These are phyloP conservation scores for Erythrobasidium hasegawianum DNA, from an alignment of 1,284 basidiomycete genomes.

Conservation along the genomic window DNA sequence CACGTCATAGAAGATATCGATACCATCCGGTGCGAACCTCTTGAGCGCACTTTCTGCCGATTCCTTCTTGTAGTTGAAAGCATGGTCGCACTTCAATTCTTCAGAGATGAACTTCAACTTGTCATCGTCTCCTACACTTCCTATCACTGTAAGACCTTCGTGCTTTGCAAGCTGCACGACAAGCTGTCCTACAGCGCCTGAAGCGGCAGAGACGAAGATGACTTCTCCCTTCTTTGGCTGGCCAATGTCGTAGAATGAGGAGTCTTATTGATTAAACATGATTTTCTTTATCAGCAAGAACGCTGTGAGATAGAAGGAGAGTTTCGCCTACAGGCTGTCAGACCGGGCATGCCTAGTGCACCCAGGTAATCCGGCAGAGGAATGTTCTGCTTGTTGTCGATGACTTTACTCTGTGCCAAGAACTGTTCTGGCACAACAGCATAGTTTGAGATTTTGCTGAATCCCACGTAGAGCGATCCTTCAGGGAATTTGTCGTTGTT, in stretches of 20 bases:
- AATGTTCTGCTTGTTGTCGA: conserved; percentile 39
- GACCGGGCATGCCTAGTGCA: conserved; percentile 54
- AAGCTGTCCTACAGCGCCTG: conserved; percentile 44
- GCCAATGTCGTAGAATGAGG: conserved; percentile 67
- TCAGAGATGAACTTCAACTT: conserved; percentile 62
- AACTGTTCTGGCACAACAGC: conserved; percentile 24
- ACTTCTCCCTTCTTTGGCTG: conserved; percentile 75
- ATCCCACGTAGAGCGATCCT: conserved; percentile 33
- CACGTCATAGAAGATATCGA: conserved; percentile 39
- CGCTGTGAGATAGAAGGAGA: not conserved
- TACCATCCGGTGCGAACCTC: conserved; percentile 25
- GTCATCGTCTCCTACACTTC: conserved; percentile 69
- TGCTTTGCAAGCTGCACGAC: conserved; percentile 36
- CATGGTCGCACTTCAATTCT: conserved; percentile 72
- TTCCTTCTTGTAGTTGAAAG: conserved; percentile 77
- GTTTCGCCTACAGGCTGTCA: conserved; percentile 4
- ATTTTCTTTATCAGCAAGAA: too few species aligned
- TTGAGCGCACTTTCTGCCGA: conserved; percentile 52
- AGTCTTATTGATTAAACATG: too few species aligned
- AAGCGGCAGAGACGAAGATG: conserved; percentile 56
- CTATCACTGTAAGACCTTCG: conserved; percentile 63
- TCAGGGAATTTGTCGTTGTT: conserved; percentile 31
- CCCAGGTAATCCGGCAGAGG: conserved; percentile 53
- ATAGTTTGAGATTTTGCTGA: conserved; percentile 36
- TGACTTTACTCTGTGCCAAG: conserved; percentile 20